These are phyloP conservation scores for Fusarium pseudoanthophilum DNA, from an alignment of 2,329 filamentous ascomycete species.

Conservation along the genomic window DNA sequence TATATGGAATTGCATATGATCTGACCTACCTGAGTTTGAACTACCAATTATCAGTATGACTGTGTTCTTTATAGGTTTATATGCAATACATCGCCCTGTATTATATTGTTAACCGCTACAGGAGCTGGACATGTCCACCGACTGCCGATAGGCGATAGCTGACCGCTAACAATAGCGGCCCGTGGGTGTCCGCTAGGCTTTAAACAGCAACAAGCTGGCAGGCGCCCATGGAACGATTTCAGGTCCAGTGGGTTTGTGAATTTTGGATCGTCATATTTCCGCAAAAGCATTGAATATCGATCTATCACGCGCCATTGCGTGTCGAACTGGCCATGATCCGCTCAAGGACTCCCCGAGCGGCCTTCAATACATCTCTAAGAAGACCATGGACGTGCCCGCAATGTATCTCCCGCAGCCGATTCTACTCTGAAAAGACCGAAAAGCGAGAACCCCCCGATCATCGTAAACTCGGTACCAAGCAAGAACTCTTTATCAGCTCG, in stretches of 20 bases:
- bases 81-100: background rate
- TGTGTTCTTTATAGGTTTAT: background rate
- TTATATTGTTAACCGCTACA: slow-evolving; percentile 26
- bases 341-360: slow-evolving; percentile 38
- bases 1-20: background rate
- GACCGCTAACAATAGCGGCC: slow-evolving; percentile 37
- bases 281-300: background rate
- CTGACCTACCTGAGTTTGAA: background rate
- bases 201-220: slow-evolving; percentile 41
- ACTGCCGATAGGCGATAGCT: slow-evolving; percentile 8
- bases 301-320: slow-evolving; percentile 29
- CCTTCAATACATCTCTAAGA: slow-evolving; percentile 26
- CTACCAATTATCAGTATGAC: background rate
- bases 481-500: slow-evolving; percentile 83
- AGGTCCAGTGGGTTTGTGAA: slow-evolving; percentile 11
- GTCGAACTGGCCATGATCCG: slow-evolving; percentile 46
- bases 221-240: background rate
- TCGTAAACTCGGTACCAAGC: slow-evolving; percentile 68
- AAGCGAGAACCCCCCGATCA: slow-evolving; percentile 62
- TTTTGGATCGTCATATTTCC: slow-evolving; percentile 24
- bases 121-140: slow-evolving; percentile 3
- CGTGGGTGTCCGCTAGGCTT: slow-evolving; percentile 37
- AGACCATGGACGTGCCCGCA: slow-evolving; percentile 48
- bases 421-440: slow-evolving; percentile 47
- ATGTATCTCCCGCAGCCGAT: slow-evolving; percentile 46